phyloP scores from a whole-genome alignment of 2,329 filamentous ascomycete species.

The Moelleriella libera region DNA sequence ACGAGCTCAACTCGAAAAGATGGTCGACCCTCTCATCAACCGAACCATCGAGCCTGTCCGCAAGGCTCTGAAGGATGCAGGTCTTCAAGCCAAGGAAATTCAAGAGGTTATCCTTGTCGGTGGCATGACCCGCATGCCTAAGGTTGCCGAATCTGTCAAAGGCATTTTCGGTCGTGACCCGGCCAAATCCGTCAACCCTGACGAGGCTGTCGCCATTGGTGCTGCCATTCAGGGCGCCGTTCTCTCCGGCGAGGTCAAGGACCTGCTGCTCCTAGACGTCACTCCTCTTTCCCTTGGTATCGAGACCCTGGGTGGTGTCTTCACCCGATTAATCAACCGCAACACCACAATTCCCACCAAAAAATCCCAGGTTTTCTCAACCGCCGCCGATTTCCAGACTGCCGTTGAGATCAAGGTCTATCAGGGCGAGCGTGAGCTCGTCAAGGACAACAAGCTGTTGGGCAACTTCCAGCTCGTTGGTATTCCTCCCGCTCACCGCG shows the following conservation, averaged over 20 bases:
- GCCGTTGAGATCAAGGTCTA: slow-evolving; percentile 99
- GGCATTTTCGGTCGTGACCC: slow-evolving; percentile 91
- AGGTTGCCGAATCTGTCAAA: slow-evolving; percentile 94
- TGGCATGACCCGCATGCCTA: slow-evolving; percentile 99
- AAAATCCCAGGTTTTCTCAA: slow-evolving; percentile 98
- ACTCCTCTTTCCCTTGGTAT: slow-evolving; percentile 95
- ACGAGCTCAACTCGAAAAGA: slow-evolving; percentile 80
- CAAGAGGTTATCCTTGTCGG: slow-evolving; percentile 96
- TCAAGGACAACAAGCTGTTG: slow-evolving; percentile 95
- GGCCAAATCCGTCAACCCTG: slow-evolving; percentile 96
- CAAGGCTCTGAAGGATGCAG: slow-evolving; percentile 93
- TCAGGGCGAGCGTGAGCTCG: slow-evolving; percentile 99
- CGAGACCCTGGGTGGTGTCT: slow-evolving; percentile 94
- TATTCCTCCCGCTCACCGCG: slow-evolving; percentile 89
- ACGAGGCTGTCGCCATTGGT: slow-evolving; percentile 95
- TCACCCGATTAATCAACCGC: slow-evolving; percentile 95
- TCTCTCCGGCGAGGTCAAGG: slow-evolving; percentile 90
- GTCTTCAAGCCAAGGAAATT: slow-evolving; percentile 81
- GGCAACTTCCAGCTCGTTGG: slow-evolving; percentile 99
- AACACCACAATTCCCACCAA: slow-evolving; percentile 99
- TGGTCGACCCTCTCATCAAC: slow-evolving; percentile 79
- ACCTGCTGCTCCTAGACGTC: slow-evolving; percentile 88
- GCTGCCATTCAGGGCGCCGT: slow-evolving; percentile 95
- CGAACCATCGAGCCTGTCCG: slow-evolving; percentile 84
- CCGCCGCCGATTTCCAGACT: slow-evolving; percentile 94